Evolutionary conservation across 192 early-diverging fungal species (phyloP).

Genomic region (Lobosporangium transversale): DNA sequence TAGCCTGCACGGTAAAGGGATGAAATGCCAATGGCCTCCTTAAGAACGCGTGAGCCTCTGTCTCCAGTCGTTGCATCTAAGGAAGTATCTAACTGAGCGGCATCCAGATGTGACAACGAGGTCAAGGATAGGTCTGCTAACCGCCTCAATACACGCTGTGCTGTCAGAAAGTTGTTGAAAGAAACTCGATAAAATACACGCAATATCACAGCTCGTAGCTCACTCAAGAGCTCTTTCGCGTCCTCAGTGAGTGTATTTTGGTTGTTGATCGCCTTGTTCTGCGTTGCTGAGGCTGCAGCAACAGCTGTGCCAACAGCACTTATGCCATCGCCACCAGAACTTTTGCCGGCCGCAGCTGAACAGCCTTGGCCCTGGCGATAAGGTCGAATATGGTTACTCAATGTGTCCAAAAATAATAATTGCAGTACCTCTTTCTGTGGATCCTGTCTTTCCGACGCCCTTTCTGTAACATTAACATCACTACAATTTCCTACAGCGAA

Average conservation of each 20-base stretch:
- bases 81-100: slow-evolving; percentile 18
- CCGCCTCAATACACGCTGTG: slow-evolving; percentile 26
- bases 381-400: slow-evolving; percentile 35
- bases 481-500: not conserved
- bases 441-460: not conserved
- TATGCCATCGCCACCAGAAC: not conserved
- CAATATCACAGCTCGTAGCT: slow-evolving; percentile 25
- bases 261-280: not conserved
- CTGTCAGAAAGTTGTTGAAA: not conserved
- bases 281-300: not conserved
- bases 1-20: slow-evolving; percentile 45
- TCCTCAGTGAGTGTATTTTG: slow-evolving; percentile 5
- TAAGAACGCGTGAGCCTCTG: slow-evolving; percentile 19
- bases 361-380: slow-evolving; percentile 14
- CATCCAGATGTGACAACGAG: slow-evolving; percentile 40
- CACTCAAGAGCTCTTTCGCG: slow-evolving; percentile 33
- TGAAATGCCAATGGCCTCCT: slow-evolving; percentile 27
- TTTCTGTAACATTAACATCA: no score
- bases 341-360: not conserved
- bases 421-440: slow-evolving; percentile 49
- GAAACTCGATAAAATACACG: slow-evolving; percentile 18
- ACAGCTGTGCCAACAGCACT: no score
- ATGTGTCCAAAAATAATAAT: slow-evolving; percentile 51
- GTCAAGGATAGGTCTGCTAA: slow-evolving; percentile 45
- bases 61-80: not conserved